Percentiles rank a stretch among this genome's conserved stretches.
phyloP scores from a whole-genome alignment of 1,139 yeast species.

The Hemisphaericaspora xylofermentans region DNA sequence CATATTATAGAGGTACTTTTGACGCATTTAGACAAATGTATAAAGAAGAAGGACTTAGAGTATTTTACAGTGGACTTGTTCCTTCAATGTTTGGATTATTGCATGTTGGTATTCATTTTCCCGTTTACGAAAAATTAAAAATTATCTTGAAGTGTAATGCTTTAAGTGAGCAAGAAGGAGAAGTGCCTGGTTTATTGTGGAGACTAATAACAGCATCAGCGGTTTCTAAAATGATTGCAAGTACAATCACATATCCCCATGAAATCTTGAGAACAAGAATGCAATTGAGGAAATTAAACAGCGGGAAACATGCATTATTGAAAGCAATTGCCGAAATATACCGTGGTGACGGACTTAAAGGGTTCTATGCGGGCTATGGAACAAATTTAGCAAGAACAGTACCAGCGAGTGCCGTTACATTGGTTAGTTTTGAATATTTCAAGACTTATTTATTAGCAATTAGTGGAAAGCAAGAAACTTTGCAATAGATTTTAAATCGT shows the following conservation, averaged over 20 bases:
- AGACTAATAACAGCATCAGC: constrained; percentile 67
- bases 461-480: constrained; percentile 21
- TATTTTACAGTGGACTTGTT: constrained; percentile 87
- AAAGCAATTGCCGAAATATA: constrained; percentile 47
- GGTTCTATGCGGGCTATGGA: constrained; percentile 87
- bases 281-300: constrained; percentile 51
- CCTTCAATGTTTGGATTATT: constrained; percentile 88
- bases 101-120: constrained; percentile 97
- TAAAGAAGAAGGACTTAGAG: constrained; percentile 70
- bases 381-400: constrained; percentile 88
- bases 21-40: constrained; percentile 85
- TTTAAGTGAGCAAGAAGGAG: constrained; percentile 16
- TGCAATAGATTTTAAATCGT: background rate
- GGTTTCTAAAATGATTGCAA: constrained; percentile 84
- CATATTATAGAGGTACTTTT: constrained; percentile 70
- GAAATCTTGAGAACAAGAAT: constrained; percentile 90
- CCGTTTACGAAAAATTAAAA: constrained; percentile 86
- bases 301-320: constrained; percentile 20
- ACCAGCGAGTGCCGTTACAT: constrained; percentile 92
- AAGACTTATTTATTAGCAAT: constrained; percentile 55
- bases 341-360: constrained; percentile 70
- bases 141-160: constrained; percentile 36
- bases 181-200: constrained; percentile 43
- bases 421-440: constrained; percentile 89
- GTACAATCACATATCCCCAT: constrained; percentile 90